A percentile compares a stretch with the other conserved stretches of the same genome.
Conservation (phyloP, 2,329 filamentous ascomycete species). For the Emmonsiellopsis sp. region DNA sequence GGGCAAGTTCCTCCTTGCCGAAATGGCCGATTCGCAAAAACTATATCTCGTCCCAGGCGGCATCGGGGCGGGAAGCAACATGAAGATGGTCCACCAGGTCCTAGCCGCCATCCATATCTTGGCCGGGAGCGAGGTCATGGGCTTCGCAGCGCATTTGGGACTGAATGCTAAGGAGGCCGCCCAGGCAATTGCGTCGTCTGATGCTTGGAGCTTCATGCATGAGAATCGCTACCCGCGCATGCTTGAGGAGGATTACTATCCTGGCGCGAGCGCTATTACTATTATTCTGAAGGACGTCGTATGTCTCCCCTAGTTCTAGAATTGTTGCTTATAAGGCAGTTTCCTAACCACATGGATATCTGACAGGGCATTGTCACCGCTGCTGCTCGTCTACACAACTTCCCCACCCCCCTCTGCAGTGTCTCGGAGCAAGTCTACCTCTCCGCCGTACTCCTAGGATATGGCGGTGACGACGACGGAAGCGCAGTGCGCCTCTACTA, state of each 20-base stretch:
- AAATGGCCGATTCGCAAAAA: conserved; percentile 51
- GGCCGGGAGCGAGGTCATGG: conserved; percentile 51
- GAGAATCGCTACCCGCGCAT: conserved; percentile 51
- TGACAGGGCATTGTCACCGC: conserved; percentile 55
- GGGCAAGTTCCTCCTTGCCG: conserved; percentile 50
- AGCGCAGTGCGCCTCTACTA: conserved; percentile 48
- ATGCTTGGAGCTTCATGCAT: conserved; percentile 54
- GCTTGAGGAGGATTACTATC: conserved; percentile 43
- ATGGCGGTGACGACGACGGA: conserved; percentile 46
- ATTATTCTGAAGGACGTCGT: conserved; percentile 53
- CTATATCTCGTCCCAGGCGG: conserved; percentile 55
- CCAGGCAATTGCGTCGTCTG: conserved; percentile 37
- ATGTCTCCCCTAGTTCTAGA: conserved; percentile 8
- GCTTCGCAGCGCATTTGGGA: conserved; percentile 49
- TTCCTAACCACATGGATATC: neutral
- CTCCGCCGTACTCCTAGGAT: conserved; percentile 50
- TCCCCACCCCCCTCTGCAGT: conserved; percentile 53
- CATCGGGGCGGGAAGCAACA: conserved; percentile 51
- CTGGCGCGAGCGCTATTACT: conserved; percentile 49
- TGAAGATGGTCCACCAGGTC: conserved; percentile 58
- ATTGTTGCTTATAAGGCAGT: neutral
- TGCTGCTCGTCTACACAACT: conserved; percentile 49
- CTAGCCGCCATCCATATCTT: conserved; percentile 56
- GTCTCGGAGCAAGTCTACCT: conserved; percentile 59
- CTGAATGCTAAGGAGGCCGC: conserved; percentile 40